These are phyloP conservation scores for Parathielavia hyrcaniae DNA, from an alignment of 495 filamentous ascomycete genomes.

Conservation along the genomic window DNA sequence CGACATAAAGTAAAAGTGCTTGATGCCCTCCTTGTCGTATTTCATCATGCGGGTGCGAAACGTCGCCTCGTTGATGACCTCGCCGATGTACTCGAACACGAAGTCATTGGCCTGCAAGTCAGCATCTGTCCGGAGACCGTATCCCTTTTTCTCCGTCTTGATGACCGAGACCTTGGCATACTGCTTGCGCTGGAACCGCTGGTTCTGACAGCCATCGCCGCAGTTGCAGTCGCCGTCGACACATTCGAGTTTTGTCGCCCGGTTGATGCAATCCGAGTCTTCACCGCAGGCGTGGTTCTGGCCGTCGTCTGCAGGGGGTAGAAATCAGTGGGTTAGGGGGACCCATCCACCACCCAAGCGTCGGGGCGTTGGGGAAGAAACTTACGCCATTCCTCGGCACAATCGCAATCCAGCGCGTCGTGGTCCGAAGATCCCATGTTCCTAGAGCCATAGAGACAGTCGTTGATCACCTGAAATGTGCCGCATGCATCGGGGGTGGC, in stretches of 20 bases:
- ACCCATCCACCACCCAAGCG: slow-evolving; percentile 14
- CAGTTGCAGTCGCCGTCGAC: slow-evolving; percentile 77
- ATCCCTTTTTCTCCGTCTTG: slow-evolving; percentile 96
- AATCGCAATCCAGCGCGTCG: slow-evolving; percentile 91
- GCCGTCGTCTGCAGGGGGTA: slow-evolving; percentile 51
- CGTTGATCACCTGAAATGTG: slow-evolving; percentile 72
- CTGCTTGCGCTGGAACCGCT: slow-evolving; percentile 85
- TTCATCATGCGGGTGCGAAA: slow-evolving; percentile 84
- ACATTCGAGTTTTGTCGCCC: slow-evolving; percentile 96
- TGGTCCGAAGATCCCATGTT: slow-evolving; percentile 83
- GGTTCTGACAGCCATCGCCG: slow-evolving; percentile 82
- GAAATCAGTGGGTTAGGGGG: slow-evolving; percentile 14
- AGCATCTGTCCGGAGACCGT: slow-evolving; percentile 74
- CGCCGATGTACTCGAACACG: slow-evolving; percentile 96
- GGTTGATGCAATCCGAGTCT: slow-evolving; percentile 98
- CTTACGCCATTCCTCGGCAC: slow-evolving; percentile 93
- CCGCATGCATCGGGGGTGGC: slow-evolving; percentile 65
- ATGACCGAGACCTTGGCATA: slow-evolving; percentile 92
- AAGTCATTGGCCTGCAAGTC: slow-evolving; percentile 77
- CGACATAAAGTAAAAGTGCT: slow-evolving; percentile 99
- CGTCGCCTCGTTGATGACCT: slow-evolving; percentile 87
- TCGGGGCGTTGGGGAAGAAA: slow-evolving; percentile 21
- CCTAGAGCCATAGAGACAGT: slow-evolving; percentile 83
- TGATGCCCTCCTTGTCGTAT: slow-evolving; percentile 93
- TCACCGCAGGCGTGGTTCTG: slow-evolving; percentile 86